Conservation (phyloP, 2,329 filamentous ascomycete species). For the Mariannaea elegans region DNA sequence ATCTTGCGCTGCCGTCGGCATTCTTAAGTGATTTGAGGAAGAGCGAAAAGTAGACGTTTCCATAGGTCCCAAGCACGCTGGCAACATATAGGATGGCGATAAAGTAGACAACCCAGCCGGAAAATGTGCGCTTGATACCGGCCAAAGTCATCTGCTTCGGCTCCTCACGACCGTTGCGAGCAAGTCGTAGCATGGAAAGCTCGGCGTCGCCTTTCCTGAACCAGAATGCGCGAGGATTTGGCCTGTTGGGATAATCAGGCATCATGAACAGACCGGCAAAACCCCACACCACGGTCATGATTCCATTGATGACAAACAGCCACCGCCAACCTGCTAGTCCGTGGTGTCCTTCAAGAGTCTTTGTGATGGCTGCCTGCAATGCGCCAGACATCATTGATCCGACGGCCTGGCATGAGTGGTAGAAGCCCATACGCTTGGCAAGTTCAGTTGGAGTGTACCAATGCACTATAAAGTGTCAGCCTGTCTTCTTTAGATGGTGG, state of each 20-base stretch:
- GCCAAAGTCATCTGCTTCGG: conserved; percentile 38
- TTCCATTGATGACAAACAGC: conserved; percentile 57
- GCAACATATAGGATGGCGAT: conserved; percentile 16
- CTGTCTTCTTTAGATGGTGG: not conserved
- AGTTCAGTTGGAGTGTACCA: conserved; percentile 25
- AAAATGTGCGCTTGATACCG: conserved; percentile 32
- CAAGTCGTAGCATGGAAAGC: conserved; percentile 42
- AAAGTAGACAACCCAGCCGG: conserved; percentile 21
- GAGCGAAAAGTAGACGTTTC: conserved; percentile 43
- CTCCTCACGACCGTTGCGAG: conserved; percentile 28
- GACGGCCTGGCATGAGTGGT: conserved; percentile 51
- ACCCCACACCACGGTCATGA: conserved; percentile 46
- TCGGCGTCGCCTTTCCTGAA: conserved; percentile 39
- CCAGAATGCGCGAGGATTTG: conserved; percentile 40
- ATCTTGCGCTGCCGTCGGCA: conserved; percentile 39
- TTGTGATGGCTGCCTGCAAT: conserved; percentile 52
- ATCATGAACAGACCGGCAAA: conserved; percentile 46
- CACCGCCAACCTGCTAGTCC: conserved; percentile 54
- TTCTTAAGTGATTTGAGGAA: conserved; percentile 43
- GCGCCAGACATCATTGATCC: conserved; percentile 56
- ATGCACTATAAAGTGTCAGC: conserved; percentile 10
- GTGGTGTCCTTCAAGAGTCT: conserved; percentile 47
- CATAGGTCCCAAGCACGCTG: conserved; percentile 17
- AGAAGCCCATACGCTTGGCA: conserved; percentile 48
- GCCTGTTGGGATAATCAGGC: conserved; percentile 45